phyloP scores from a whole-genome alignment of 2,329 filamentous ascomycete genomes.

The Shiraia sp. region DNA sequence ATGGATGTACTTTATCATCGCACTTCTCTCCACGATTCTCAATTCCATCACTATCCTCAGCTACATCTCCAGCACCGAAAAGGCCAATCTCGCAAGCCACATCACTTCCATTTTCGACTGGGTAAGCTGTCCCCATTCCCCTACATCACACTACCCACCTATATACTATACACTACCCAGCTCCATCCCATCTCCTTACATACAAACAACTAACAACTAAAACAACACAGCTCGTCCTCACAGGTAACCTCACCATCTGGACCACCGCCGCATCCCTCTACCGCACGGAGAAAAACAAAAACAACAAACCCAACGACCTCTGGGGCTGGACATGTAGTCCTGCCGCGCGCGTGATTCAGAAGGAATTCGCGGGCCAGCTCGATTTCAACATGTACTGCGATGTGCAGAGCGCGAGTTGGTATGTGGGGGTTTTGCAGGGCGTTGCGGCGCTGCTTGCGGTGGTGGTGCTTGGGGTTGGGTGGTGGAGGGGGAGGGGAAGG shows the following conservation, averaged over 20 bases:
- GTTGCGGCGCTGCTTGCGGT: too few relatives aligned
- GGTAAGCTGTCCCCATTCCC: too few relatives aligned
- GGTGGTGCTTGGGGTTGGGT: too few relatives aligned
- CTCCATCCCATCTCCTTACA: too few relatives aligned
- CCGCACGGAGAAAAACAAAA: slow-evolving; percentile 39
- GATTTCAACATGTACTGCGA: slow-evolving; percentile 44
- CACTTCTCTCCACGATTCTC: slow-evolving; percentile 35
- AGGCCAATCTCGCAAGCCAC: slow-evolving; percentile 38
- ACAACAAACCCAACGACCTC: slow-evolving; percentile 43
- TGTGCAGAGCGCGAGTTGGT: too few relatives aligned
- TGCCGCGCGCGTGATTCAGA: slow-evolving; percentile 41
- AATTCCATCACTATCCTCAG: slow-evolving; percentile 40
- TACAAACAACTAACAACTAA: too few relatives aligned
- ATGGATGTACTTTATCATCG: slow-evolving; percentile 45
- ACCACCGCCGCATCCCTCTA: slow-evolving; percentile 40
- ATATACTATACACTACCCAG: too few relatives aligned
- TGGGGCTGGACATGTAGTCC: slow-evolving; percentile 49
- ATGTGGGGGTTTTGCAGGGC: too few relatives aligned
- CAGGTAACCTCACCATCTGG: slow-evolving; percentile 45
- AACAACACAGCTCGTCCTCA: too few relatives aligned
- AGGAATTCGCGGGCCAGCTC: slow-evolving; percentile 40
- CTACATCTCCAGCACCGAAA: slow-evolving; percentile 36
- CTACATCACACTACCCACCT: too few relatives aligned
- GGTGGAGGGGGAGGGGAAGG: too few relatives aligned
- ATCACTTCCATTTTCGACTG: slow-evolving; percentile 35